Evolutionary conservation across 2,329 filamentous ascomycete genomes (phyloP), one percentile per base, ranked within the genome.

Genomic region (Dactylellina haptotyla): DNA sequence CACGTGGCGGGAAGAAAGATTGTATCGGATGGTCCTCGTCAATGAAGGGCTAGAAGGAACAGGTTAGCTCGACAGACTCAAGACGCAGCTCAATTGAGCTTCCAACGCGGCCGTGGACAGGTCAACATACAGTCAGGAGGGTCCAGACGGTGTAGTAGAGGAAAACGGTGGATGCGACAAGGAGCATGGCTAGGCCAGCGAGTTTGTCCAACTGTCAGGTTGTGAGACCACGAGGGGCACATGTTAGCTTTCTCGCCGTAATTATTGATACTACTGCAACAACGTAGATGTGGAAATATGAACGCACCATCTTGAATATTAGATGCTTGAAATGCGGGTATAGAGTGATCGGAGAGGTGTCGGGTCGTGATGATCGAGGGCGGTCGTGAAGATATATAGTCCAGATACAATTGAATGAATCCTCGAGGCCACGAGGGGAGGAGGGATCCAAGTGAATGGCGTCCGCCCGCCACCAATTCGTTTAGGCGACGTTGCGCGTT

Each of bases 101-200:
- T 39, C 50, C 34, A 53, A 53, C 26, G 56, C n/a, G 50, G 25
- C 23, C 18, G 8, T 32, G 50, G 64, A 51, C 18, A 8, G 18
- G 18, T 9, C 4, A 18, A 79, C 83, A 70, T 87, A 97, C 95
- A 91, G 99, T 98, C 77, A 98, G 86, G 76, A 99, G 86, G 26
- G 95, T 97, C 95, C 95, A 99, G 82, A 97, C 87, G 76, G 92
- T 95, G 85, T 99, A 99, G 87, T 99, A 99, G 79, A 90, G 84
- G 81, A 91, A 92, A 81, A 91, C 87, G 79, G 86, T 85, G 76
- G 89, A 88, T 79, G 89, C 89, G 84, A 86, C 85, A 82, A 90
- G 84, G 81, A 92, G 88, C 89, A 91, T 91, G 82, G 86, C 87
- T 82, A 90, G 85, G 83, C 89, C 89, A 77, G 90, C 86, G 77